Conservation (phyloP, 2,329 filamentous ascomycete species). For the Aureobasidium sp. region DNA sequence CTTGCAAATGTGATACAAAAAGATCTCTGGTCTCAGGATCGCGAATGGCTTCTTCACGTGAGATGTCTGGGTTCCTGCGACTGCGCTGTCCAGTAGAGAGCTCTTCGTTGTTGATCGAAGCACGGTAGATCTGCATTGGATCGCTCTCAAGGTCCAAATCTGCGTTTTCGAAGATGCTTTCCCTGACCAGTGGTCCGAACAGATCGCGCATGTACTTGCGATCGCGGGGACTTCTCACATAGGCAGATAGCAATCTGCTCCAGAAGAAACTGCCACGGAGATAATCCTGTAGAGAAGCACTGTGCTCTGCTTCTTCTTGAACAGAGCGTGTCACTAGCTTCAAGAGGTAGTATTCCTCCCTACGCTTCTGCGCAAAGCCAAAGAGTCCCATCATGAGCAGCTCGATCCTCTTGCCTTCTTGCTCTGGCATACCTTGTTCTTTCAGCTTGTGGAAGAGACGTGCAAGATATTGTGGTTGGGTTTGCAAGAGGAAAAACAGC, state of each 20-base stretch:
- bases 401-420: slow-evolving; percentile 86
- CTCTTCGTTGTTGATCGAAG: slow-evolving; percentile 94
- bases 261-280: slow-evolving; percentile 88
- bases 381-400: slow-evolving; percentile 94
- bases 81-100: slow-evolving; percentile 82
- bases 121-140: slow-evolving; percentile 92
- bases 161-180: slow-evolving; percentile 88
- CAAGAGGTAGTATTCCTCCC: slow-evolving; percentile 93
- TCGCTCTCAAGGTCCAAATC: slow-evolving; percentile 91
- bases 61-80: slow-evolving; percentile 71
- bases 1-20: slow-evolving; percentile 90
- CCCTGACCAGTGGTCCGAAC: slow-evolving; percentile 73
- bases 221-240: slow-evolving; percentile 83
- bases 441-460: slow-evolving; percentile 77
- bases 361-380: slow-evolving; percentile 90
- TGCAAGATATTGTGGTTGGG: slow-evolving; percentile 88
- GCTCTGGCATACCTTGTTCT: slow-evolving; percentile 77
- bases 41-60: slow-evolving; percentile 87
- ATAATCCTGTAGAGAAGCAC: slow-evolving; percentile 70
- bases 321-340: slow-evolving; percentile 79
- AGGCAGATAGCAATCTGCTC: slow-evolving; percentile 76
- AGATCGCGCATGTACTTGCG: slow-evolving; percentile 86
- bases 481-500: slow-evolving; percentile 94
- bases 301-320: slow-evolving; percentile 74
- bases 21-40: slow-evolving; percentile 85